Percentiles rank a stretch among this genome's conserved stretches.
Conservation (phyloP, 345 rosid species). For the Excoecaria cochinchinensis region DNA sequence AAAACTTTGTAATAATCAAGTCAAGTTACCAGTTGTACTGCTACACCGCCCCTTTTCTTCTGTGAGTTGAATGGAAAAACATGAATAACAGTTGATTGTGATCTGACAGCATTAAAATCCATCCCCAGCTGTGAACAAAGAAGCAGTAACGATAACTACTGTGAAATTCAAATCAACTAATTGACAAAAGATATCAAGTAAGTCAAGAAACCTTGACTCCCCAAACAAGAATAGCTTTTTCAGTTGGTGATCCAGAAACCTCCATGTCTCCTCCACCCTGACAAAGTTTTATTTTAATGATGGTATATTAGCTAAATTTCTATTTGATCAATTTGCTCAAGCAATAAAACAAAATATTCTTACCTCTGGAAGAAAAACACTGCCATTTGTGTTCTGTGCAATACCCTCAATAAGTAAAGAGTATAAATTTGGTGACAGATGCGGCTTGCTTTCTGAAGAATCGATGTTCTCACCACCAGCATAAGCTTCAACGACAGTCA, state of each 20-base stretch:
- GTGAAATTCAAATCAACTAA: not conserved
- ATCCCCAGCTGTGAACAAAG: conserved; percentile 69
- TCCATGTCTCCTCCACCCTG: conserved; percentile 80
- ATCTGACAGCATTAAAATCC: conserved; percentile 71
- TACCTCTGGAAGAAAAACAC: conserved; percentile 79
- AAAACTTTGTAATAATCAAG: conserved; percentile 1
- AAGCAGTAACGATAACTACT: not conserved
- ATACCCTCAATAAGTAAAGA: conserved; percentile 50
- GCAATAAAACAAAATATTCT: not conserved
- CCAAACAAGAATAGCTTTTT: conserved; percentile 95
- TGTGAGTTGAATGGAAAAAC: conserved; percentile 95
- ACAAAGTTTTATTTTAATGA: conserved; percentile 5
- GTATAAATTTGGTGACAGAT: conserved; percentile 36
- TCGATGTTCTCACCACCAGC: conserved; percentile 64
- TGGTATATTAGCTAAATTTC: not conserved
- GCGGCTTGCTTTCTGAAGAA: conserved; percentile 40
- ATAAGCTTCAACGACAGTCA: conserved; percentile 95
- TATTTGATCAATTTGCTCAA: not conserved
- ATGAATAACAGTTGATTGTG: conserved; percentile 67
- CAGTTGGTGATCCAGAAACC: conserved; percentile 94
- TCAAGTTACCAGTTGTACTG: conserved; percentile 55
- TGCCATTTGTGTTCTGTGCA: conserved; percentile 87
- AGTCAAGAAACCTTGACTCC: conserved; percentile 48
- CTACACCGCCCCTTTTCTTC: conserved; percentile 96
- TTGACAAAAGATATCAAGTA: not conserved